phyloP scores from a whole-genome alignment of 2,329 filamentous ascomycete species.

The Trichothecium sympodiale region DNA sequence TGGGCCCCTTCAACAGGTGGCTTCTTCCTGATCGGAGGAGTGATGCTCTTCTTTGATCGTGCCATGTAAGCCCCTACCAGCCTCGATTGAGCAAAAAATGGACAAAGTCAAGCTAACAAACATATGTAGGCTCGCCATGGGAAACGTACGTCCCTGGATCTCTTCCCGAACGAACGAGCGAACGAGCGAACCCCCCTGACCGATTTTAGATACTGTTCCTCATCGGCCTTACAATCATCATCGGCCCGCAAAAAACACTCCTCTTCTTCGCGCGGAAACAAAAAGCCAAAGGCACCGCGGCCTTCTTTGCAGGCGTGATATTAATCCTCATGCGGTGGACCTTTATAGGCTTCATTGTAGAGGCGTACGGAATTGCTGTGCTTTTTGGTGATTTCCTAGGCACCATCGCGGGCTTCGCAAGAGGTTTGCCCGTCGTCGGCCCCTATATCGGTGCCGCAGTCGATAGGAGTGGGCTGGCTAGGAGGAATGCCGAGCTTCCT shows the following conservation, averaged over 20 bases:
- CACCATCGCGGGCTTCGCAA: conserved; percentile 80
- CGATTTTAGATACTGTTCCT: conserved; percentile 78
- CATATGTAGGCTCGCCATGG: conserved; percentile 74
- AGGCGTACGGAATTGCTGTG: conserved; percentile 85
- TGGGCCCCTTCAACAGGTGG: conserved; percentile 48
- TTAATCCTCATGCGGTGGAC: conserved; percentile 89
- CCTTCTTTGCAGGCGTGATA: conserved; percentile 72
- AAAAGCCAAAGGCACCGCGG: conserved; percentile 83
- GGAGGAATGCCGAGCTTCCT: conserved; percentile 66
- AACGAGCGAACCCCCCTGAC: conserved; percentile 8
- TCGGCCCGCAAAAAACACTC: conserved; percentile 82
- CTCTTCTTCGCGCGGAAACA: conserved; percentile 90
- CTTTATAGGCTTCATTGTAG: conserved; percentile 78
- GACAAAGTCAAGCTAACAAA: conserved; percentile 7
- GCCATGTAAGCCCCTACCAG: conserved; percentile 57
- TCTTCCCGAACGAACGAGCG: conserved; percentile 6
- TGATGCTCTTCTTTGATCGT: conserved; percentile 95
- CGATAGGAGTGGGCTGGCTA: conserved; percentile 57
- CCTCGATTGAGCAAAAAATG: conserved; percentile 1
- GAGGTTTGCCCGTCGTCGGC: conserved; percentile 74
- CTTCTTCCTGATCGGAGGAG: conserved; percentile 88
- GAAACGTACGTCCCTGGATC: conserved; percentile 54
- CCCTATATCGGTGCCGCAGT: conserved; percentile 70
- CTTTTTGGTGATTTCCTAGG: conserved; percentile 95
- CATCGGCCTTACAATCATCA: conserved; percentile 90